A percentile compares a stretch with the other conserved stretches of the same genome.
Evolutionary conservation across 805 yeast genomes (phyloP).

Genomic region (Clavispora carvajalis): DNA sequence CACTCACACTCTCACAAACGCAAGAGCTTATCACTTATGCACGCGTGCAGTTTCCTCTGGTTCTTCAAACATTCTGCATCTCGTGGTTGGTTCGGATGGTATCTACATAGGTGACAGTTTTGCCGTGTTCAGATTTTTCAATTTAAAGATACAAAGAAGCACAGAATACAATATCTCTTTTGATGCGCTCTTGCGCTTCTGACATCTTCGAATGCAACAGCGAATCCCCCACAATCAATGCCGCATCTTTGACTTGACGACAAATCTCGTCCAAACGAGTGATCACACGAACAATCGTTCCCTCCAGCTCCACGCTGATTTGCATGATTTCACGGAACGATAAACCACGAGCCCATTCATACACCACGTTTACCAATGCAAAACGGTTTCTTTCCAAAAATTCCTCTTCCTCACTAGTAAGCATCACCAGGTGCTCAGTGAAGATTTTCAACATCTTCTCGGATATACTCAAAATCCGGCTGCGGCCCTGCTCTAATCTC

Average conservation of each 20-base stretch:
- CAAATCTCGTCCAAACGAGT: conserved; percentile 92
- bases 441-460: conserved; percentile 56
- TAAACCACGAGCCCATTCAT: conserved; percentile 97
- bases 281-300: conserved; percentile 93
- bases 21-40: no score
- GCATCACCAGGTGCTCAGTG: conserved; percentile 60
- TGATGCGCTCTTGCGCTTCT: conserved; percentile 89
- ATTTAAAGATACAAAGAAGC: conserved; percentile 79
- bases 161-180: conserved; percentile 95
- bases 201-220: conserved; percentile 84
- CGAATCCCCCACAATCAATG: conserved; percentile 91
- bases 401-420: conserved; percentile 80
- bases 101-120: no score
- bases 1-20: no score
- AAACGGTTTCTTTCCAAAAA: conserved; percentile 81
- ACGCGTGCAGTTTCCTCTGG: no score
- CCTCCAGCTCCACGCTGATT: conserved; percentile 87
- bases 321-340: conserved; percentile 88
- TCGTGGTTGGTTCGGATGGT: no score
- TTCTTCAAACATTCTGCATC: no score
- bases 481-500: conserved; percentile 64
- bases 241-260: conserved; percentile 89
- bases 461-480: conserved; percentile 66
- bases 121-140: no score
- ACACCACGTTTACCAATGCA: conserved; percentile 87